Base-by-base conservation (phyloP, 441 rosid species). In the Euphorbia schlechtendalii region DNA sequence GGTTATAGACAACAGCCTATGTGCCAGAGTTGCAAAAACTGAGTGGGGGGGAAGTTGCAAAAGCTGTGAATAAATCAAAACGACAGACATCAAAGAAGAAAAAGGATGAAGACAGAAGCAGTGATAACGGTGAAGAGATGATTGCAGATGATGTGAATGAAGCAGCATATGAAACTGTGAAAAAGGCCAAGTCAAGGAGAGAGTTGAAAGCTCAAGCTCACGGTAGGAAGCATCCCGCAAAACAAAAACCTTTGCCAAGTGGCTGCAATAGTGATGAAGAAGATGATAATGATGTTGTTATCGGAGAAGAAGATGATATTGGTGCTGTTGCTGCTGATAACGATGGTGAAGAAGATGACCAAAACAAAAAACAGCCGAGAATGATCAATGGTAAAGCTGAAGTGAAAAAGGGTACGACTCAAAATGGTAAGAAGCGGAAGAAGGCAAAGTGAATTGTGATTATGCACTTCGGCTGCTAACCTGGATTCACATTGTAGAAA, bases 11-110 rank as follows among this genome's bases (percentile, higher is more conserved):
- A 14, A 76, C 96, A 54, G 97, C 96, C 2, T 90, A 87, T 75
- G 97, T 93, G 14, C 97, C 95, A 25, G 97, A 86, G 69, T 69
- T 93, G 74, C 99, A 90, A 78, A 84, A 83, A 77, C 81, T 89
- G 63, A 67, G 66, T 60, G 90, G 89, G 69, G 78, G 56, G 32
- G 83, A 81, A 62, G 78, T 74, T n/a, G 75, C 59, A 43, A 84
- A 83, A 74, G 81, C 82, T 61, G 70, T 52, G 65, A 77, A 36
- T 43, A 76, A 73, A 69, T 76, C 79, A 3, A 77, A 56, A 65
- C 82, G 80, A 66, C 75, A 71, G 69, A 64, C 72, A 64, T 59
- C 81, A 17, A 80, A 79, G 70, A 70, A 69, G 72, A 84, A 78
- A 67, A 79, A 72, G 48, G 81, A 27, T 27, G 30, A 27, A 27